Evolutionary conservation across 2,329 filamentous ascomycete genomes (phyloP).

Genomic region (Talaromyces rugulosus): DNA sequence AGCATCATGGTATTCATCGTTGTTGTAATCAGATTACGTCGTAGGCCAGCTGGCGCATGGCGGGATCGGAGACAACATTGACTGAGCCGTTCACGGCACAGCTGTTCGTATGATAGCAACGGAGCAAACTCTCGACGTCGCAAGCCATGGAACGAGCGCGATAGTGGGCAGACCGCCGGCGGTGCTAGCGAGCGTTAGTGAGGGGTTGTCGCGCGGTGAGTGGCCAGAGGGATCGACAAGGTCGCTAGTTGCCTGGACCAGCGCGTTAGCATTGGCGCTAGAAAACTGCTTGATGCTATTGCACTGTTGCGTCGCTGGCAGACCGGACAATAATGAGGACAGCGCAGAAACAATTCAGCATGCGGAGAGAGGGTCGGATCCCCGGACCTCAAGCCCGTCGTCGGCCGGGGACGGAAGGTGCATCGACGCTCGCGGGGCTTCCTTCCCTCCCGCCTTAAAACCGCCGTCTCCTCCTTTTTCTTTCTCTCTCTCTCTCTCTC

Average conservation of each 20-base stretch:
- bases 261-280: not conserved
- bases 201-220: slow-evolving; percentile 2
- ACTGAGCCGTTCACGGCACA: too few relatives aligned
- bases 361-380: not conserved
- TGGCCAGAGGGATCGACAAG: slow-evolving; percentile 6
- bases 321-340: not conserved
- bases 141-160: not conserved
- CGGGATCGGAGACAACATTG: not conserved
- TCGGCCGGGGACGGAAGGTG: not conserved
- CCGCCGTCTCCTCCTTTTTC: not conserved
- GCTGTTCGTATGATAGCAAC: not conserved
- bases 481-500: not conserved
- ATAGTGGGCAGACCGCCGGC: not conserved
- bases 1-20: not conserved
- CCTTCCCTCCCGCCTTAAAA: not conserved
- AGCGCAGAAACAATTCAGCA: not conserved
- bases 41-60: not conserved
- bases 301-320: not conserved
- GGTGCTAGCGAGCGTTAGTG: slow-evolving; percentile 1
- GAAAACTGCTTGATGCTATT: not conserved
- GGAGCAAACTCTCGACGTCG: not conserved
- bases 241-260: not conserved
- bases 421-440: not conserved
- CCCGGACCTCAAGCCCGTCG: not conserved
- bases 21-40: not conserved